phyloP scores from a whole-genome alignment of 345 rosid genomes.

The Garcia nutans region DNA sequence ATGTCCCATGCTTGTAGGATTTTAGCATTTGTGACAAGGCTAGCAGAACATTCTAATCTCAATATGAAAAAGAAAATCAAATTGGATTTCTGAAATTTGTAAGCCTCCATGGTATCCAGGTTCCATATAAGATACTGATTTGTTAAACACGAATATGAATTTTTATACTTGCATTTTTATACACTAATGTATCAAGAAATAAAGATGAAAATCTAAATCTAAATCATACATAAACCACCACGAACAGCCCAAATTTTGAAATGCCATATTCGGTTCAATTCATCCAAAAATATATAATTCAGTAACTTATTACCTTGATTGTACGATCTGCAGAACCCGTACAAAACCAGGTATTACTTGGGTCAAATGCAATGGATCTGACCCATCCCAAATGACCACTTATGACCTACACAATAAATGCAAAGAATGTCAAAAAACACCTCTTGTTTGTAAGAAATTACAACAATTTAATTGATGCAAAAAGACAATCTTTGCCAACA shows the following conservation, averaged over 20 bases:
- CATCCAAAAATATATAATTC: neutral
- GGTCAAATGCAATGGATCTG: constrained; percentile 93
- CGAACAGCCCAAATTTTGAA: neutral
- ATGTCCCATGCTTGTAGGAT: neutral
- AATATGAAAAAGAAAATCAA: neutral
- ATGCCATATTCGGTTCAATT: neutral
- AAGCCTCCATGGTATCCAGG: neutral
- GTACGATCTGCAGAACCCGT: constrained; percentile 99
- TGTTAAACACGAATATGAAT: neutral
- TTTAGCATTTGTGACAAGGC: neutral
- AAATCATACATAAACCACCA: neutral
- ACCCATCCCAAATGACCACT: constrained; percentile 99
- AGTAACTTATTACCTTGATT: constrained; percentile 61
- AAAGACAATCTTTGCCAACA: neutral
- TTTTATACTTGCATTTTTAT: neutral
- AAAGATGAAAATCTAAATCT: neutral
- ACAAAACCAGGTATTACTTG: constrained; percentile 96
- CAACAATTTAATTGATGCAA: neutral
- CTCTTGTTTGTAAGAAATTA: constrained; percentile 6
- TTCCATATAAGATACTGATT: constrained; percentile 1
- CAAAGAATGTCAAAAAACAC: constrained; percentile 16
- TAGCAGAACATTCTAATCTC: neutral
- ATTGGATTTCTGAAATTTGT: neutral
- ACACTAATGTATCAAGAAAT: neutral
- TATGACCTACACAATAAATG: constrained; percentile 54